Base-by-base conservation (phyloP, 495 filamentous ascomycete species). In the Penicillium pulvis region DNA sequence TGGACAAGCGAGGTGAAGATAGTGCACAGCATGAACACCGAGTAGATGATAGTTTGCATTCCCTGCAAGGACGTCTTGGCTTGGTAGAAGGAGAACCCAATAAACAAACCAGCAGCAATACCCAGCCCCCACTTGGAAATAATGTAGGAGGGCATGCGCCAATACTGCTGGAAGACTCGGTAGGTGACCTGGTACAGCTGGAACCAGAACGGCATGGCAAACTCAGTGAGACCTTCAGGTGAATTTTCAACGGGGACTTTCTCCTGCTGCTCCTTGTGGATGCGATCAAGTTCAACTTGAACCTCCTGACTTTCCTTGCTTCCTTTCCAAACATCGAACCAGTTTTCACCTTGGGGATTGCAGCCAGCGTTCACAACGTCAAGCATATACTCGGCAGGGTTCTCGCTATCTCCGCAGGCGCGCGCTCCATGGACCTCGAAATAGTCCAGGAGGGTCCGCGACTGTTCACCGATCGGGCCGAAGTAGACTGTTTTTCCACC, bases 341-440 rank as follows among this genome's bases (percentile, higher is more conserved):
- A 93, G 69, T 87, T 82, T 44, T 76, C 60, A 12, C 81, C 82
- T 30, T 87, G 88, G 4, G 91, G 90, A 20, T 53, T 53, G 11
- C 24, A 26, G 0, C 90, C 89, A 20, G 90, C 90, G 45, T 90
- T 90, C 51, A 90, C 92, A 49, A 89, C 86, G 58, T 92, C 90
- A 20, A 94, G 75, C 88, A 95, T 94, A 85, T 87, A 92, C 68
- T 96, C 92, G 26, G 92, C 92, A 19, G 91, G 90, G 47, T 80
- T 96, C 19, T 88, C 87, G 17, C 84, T 83, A 70, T 66, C 14
- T 83, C 87, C 72, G 86, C 91, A 57, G 8, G 80, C 11, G 1
- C 45, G 51, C 0, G 57, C 87, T 19, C 91, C 87, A 61, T 92
- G 83, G 41, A 78, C 71, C 70, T 92, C 87, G 62, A 96, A 96